Evolutionary conservation across 345 rosid genomes (phyloP).

Genomic region (Populus pruinosa): DNA sequence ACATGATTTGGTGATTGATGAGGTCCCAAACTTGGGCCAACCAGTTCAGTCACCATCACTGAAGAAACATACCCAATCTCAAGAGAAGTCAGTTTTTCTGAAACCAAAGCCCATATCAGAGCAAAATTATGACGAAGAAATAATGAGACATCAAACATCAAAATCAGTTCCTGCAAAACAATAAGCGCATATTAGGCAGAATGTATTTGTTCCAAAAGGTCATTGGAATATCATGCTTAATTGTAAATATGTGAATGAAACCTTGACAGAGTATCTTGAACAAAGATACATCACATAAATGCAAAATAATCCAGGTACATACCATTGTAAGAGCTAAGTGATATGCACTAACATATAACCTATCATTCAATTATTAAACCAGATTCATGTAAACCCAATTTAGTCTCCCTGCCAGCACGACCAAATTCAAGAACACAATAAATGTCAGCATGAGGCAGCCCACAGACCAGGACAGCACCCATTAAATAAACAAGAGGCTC

Average conservation of each 20-base stretch:
- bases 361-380: not conserved
- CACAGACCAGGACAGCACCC: not conserved
- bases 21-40: conserved; percentile 42
- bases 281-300: not conserved
- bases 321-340: not conserved
- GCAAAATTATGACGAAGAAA: conserved; percentile 61
- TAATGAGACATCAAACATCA: conserved; percentile 78
- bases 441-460: not conserved
- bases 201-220: conserved; percentile 3
- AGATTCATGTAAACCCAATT: not conserved
- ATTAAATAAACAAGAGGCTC: not conserved
- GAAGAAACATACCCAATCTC: conserved; percentile 84
- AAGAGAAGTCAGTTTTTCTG: conserved; percentile 70
- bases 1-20: conserved; percentile 28
- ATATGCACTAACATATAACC: not conserved
- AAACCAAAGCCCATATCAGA: conserved; percentile 66
- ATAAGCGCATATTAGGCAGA: not conserved
- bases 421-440: not conserved
- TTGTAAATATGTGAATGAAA: conserved; percentile 1
- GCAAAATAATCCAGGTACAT: not conserved
- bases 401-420: not conserved
- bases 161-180: conserved; percentile 49
- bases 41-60: conserved; percentile 68
- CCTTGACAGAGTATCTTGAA: conserved; percentile 3
- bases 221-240: not conserved